Percentiles rank a stretch among this genome's conserved stretches.
These are phyloP conservation scores for Quercus rubra DNA, from an alignment of 306 rosid species.

Conservation along the genomic window DNA sequence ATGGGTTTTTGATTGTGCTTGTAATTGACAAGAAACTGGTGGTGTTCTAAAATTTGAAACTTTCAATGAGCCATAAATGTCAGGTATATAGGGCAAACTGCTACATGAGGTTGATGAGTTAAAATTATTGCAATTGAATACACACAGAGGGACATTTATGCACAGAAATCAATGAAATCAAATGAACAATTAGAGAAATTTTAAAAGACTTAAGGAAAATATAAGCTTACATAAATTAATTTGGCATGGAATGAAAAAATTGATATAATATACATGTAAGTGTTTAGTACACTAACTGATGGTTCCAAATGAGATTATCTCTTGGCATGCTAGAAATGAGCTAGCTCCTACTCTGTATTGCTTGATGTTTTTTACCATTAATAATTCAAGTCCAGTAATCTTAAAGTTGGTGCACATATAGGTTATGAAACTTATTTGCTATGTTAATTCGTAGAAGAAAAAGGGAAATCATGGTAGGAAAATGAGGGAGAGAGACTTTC, in stretches of 20 bases:
- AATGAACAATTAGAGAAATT: too few species aligned
- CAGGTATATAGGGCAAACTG: neutral
- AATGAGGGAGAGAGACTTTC: neutral
- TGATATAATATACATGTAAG: neutral
- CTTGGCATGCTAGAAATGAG: neutral
- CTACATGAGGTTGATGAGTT: neutral
- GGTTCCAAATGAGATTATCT: neutral
- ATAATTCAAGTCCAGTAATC: neutral
- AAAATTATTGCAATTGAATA: neutral
- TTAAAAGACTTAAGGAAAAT: too few species aligned
- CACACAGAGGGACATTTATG: neutral
- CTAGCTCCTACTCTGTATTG: neutral
- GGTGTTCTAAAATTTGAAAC: neutral
- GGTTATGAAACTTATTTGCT: neutral
- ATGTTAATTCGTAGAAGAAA: neutral
- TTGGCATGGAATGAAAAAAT: neutral
- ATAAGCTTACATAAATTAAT: neutral
- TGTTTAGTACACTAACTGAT: neutral
- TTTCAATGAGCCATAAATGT: neutral
- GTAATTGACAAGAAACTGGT: neutral
- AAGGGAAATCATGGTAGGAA: neutral
- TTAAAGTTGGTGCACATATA: neutral
- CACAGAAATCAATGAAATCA: neutral
- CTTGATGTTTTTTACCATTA: neutral
- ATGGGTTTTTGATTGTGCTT: neutral